These are phyloP conservation scores for Pulveroboletus sp. DNA, from an alignment of 768 basidiomycete genomes.

Conservation along the genomic window DNA sequence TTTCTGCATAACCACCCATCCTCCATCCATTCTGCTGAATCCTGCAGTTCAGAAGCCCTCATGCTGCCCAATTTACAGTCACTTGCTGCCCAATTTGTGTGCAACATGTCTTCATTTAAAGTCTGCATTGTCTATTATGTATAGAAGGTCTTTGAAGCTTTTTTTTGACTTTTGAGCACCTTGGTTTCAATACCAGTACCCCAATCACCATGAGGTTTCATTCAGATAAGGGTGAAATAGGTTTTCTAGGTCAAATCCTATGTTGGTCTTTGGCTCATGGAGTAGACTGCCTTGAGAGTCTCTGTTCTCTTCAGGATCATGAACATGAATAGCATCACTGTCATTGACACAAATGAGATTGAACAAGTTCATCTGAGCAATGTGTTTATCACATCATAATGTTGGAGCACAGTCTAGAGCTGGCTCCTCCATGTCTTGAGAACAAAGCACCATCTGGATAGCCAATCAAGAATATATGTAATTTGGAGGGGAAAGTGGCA, in stretches of 20 bases:
- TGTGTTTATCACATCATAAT: background rate
- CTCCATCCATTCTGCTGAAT: constrained; percentile 4
- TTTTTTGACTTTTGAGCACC: constrained; percentile 14
- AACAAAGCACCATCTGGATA: background rate
- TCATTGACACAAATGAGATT: background rate
- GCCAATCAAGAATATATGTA: background rate
- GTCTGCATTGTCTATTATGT: constrained; percentile 12
- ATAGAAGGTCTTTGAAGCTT: constrained; percentile 7
- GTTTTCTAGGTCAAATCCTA: background rate
- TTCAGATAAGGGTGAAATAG: background rate
- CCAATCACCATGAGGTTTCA: background rate
- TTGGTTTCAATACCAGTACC: constrained; percentile 7
- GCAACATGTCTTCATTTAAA: constrained; percentile 3
- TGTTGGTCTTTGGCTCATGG: background rate
- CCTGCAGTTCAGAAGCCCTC: background rate
- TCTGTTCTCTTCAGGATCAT: background rate
- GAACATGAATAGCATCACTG: background rate
- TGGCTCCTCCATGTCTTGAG: background rate
- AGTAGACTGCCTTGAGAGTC: background rate
- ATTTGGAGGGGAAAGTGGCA: background rate
- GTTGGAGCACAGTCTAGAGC: background rate
- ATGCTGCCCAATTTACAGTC: constrained; percentile 2
- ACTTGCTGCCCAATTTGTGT: background rate
- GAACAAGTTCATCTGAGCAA: background rate
- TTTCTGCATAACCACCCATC: background rate